phyloP scores from a whole-genome alignment of 1,284 basidiomycete genomes.

The Trametes hirsuta region DNA sequence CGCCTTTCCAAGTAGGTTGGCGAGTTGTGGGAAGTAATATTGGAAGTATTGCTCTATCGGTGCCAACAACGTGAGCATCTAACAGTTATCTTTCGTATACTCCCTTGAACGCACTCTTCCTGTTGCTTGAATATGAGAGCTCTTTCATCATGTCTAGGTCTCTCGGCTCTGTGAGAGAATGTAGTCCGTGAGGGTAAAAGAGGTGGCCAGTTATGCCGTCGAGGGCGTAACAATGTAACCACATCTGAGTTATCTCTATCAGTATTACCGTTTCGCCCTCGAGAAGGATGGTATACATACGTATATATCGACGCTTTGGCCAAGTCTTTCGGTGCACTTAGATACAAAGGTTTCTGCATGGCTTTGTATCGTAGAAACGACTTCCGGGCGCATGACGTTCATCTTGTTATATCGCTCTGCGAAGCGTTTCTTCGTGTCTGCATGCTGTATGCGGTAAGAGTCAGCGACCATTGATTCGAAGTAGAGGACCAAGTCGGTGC shows the following conservation, averaged over 20 bases:
- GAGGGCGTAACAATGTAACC: conserved; percentile 29
- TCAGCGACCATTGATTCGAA: not conserved
- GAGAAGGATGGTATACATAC: conserved; percentile 7
- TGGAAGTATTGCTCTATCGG: conserved; percentile 16
- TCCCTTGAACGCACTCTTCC: conserved; percentile 11
- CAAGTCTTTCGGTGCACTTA: conserved; percentile 18
- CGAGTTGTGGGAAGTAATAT: conserved; percentile 23
- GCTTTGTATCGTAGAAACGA: conserved; percentile 21
- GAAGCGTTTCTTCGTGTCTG: conserved; percentile 26
- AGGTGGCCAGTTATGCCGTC: conserved; percentile 30
- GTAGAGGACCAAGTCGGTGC: not conserved
- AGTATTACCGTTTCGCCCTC: not conserved
- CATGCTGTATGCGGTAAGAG: conserved; percentile 21
- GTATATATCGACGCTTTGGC: conserved; percentile 24
- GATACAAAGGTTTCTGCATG: conserved; percentile 21
- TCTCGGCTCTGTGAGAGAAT: conserved; percentile 18
- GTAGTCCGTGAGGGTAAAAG: conserved; percentile 26
- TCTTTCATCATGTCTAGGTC: conserved; percentile 28
- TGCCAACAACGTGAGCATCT: not conserved
- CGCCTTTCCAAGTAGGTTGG: conserved; percentile 4
- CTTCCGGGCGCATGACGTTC: conserved; percentile 25
- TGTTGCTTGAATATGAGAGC: conserved; percentile 22
- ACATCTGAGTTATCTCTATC: conserved; percentile 13
- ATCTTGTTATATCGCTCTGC: conserved; percentile 29
- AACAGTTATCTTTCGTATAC: not conserved